Conservation (phyloP, 148 eudicot species). For the Nepenthes mirabilis region DNA sequence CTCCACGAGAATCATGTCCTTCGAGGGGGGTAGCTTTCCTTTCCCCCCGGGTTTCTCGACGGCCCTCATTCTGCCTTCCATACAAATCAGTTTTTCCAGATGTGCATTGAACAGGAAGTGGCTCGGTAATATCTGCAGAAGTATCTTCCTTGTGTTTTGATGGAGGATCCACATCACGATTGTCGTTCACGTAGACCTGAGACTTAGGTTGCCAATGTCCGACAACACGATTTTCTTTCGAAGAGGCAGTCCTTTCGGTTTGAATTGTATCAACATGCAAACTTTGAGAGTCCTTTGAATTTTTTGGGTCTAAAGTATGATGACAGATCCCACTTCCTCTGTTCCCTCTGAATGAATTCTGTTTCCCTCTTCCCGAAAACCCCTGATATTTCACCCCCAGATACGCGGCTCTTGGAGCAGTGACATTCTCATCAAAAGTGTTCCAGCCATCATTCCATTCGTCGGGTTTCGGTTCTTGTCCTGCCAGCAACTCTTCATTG, state of each 20-base stretch:
- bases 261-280: slow-evolving; percentile 27
- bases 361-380: slow-evolving; percentile 39
- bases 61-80: slow-evolving; percentile 14
- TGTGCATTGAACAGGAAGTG: slow-evolving; percentile 15
- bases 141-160: slow-evolving; percentile 9
- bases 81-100: slow-evolving; percentile 20
- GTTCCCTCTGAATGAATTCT: slow-evolving; percentile 35
- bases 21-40: slow-evolving; percentile 26
- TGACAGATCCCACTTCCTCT: slow-evolving; percentile 15
- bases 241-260: slow-evolving; percentile 26
- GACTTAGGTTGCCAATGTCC: slow-evolving; percentile 90
- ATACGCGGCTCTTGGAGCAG: slow-evolving; percentile 11
- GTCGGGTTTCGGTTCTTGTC: slow-evolving; percentile 9
- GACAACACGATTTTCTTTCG: slow-evolving; percentile 33
- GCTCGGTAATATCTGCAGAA: slow-evolving; percentile 6
- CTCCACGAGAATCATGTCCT: slow-evolving; percentile 47
- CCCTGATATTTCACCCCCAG: slow-evolving; percentile 28
- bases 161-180: slow-evolving; percentile 19
- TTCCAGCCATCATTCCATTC: slow-evolving; percentile 34
- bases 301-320: slow-evolving; percentile 25
- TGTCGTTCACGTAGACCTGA: slow-evolving; percentile 23
- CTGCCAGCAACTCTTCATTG: slow-evolving; percentile 17
- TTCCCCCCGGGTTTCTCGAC: slow-evolving; percentile 29
- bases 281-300: slow-evolving; percentile 16
- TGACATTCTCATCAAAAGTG: slow-evolving; percentile 17